These are phyloP conservation scores for Alternaria arborescens DNA, from an alignment of 2,329 filamentous ascomycete genomes.

Conservation along the genomic window DNA sequence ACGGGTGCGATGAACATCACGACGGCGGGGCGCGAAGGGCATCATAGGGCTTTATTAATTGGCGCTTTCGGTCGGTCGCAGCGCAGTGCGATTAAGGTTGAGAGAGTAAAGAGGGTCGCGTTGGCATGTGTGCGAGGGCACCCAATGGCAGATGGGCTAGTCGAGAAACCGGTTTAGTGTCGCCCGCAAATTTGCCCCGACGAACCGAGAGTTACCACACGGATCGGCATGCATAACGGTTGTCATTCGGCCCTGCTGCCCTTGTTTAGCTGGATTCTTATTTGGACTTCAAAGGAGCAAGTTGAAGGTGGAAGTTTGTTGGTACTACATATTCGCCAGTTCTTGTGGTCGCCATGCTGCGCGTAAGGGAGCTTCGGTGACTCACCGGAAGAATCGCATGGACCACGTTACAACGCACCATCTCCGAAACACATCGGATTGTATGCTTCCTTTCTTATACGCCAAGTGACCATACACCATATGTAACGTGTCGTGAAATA, in stretches of 20 bases:
- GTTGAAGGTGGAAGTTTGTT: not conserved
- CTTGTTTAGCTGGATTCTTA: not conserved
- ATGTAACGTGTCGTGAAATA: not conserved
- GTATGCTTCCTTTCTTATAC: not conserved
- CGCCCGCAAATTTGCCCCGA: slow-evolving; percentile 22
- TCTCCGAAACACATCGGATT: not conserved
- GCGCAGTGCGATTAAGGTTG: slow-evolving; percentile 18
- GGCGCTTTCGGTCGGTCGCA: slow-evolving; percentile 10
- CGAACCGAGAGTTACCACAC: slow-evolving; percentile 21
- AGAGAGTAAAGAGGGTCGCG: slow-evolving; percentile 11
- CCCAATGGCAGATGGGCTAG: slow-evolving; percentile 20
- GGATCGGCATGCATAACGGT: slow-evolving; percentile 12
- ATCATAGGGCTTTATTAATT: slow-evolving; percentile 1
- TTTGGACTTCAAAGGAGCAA: not conserved
- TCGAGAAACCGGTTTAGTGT: slow-evolving; percentile 20
- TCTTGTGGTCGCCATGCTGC: not conserved
- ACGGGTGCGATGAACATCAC: slow-evolving; percentile 5
- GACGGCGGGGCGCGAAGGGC: slow-evolving; percentile 1
- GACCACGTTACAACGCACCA: not conserved
- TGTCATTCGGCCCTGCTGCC: slow-evolving; percentile 15
- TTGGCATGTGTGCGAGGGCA: slow-evolving; percentile 12
- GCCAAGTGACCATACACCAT: not conserved
- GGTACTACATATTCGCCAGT: no score
- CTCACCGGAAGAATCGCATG: not conserved
- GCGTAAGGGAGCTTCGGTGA: not conserved